Percentiles rank a stretch among this genome's conserved stretches.
Conservation (phyloP, 2,329 filamentous ascomycete genomes). For the Davidsoniella eucalypti region DNA sequence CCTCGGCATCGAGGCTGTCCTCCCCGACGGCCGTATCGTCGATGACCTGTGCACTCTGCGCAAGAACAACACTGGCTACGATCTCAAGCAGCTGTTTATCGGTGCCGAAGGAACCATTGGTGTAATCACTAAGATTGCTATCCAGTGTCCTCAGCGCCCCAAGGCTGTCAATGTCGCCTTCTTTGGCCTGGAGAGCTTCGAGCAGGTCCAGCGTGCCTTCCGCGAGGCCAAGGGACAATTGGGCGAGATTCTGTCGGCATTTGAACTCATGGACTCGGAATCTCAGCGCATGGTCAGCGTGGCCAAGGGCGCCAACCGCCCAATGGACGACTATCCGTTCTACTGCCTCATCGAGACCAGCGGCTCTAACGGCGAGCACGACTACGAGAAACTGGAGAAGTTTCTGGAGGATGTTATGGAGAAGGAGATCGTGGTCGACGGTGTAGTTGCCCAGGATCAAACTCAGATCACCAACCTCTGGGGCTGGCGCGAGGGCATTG, state of each 20-base stretch:
- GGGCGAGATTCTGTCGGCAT: slow-evolving; percentile 89
- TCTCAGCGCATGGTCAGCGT: slow-evolving; percentile 63
- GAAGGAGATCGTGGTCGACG: slow-evolving; percentile 71
- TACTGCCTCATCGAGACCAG: slow-evolving; percentile 96
- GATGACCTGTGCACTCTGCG: slow-evolving; percentile 75
- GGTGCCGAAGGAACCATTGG: slow-evolving; percentile 90
- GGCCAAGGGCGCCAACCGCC: slow-evolving; percentile 61
- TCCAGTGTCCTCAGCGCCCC: slow-evolving; percentile 75
- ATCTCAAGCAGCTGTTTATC: slow-evolving; percentile 92
- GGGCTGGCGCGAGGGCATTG: slow-evolving; percentile 85
- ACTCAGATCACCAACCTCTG: slow-evolving; percentile 76
- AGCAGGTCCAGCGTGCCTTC: slow-evolving; percentile 76
- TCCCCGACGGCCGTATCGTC: slow-evolving; percentile 83
- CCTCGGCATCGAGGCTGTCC: slow-evolving; percentile 79
- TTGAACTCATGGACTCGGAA: slow-evolving; percentile 86
- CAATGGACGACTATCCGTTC: slow-evolving; percentile 79
- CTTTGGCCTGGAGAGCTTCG: slow-evolving; percentile 79
- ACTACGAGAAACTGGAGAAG: slow-evolving; percentile 73
- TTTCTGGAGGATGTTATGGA: slow-evolving; percentile 90
- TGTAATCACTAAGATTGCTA: slow-evolving; percentile 78
- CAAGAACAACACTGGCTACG: slow-evolving; percentile 98
- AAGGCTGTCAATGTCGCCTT: slow-evolving; percentile 88
- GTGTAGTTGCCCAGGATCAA: slow-evolving; percentile 83
- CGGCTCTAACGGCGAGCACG: slow-evolving; percentile 85
- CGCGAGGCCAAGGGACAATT: slow-evolving; percentile 77